phyloP scores from a whole-genome alignment of 2,329 filamentous ascomycete species.

The Talaromyces islandicus region DNA sequence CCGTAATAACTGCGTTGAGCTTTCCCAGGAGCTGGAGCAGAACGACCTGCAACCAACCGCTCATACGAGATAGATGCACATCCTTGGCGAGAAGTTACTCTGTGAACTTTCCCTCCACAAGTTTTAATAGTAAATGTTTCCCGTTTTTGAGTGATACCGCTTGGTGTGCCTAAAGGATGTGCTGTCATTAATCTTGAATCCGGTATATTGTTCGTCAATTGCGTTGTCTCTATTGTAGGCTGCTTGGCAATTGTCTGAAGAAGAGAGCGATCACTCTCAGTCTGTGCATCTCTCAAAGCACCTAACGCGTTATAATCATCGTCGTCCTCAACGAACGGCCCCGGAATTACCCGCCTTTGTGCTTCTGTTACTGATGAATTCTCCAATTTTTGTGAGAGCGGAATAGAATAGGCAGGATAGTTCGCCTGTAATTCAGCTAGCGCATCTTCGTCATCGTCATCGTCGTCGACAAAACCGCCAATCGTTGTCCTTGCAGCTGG shows the following conservation, averaged over 20 bases:
- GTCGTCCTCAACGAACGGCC: conserved; percentile 9
- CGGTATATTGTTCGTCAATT: background rate
- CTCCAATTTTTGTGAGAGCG: background rate
- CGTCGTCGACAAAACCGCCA: conserved; percentile 9
- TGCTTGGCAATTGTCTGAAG: conserved; percentile 3
- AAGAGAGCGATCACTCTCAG: conserved; percentile 25
- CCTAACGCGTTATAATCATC: conserved; percentile 22
- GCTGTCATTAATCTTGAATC: background rate
- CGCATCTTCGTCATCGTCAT: conserved; percentile 7
- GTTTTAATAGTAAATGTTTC: conserved; percentile 36
- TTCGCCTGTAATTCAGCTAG: background rate
- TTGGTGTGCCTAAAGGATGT: background rate
- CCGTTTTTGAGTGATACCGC: conserved; percentile 2
- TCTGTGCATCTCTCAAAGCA: conserved; percentile 23
- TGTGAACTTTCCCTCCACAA: conserved; percentile 43
- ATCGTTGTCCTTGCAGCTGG: background rate
- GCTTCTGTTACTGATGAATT: background rate
- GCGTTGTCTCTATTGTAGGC: background rate
- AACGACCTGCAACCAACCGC: conserved; percentile 49
- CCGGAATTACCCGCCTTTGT: background rate
- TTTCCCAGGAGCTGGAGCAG: conserved; percentile 44
- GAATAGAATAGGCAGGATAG: background rate
- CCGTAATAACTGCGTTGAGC: conserved; percentile 73
- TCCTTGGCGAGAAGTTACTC: conserved; percentile 34
- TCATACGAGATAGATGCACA: conserved; percentile 43